These are phyloP conservation scores for Blastobotrys arbuscula DNA, from an alignment of 1,139 yeast genomes.

Conservation along the genomic window DNA sequence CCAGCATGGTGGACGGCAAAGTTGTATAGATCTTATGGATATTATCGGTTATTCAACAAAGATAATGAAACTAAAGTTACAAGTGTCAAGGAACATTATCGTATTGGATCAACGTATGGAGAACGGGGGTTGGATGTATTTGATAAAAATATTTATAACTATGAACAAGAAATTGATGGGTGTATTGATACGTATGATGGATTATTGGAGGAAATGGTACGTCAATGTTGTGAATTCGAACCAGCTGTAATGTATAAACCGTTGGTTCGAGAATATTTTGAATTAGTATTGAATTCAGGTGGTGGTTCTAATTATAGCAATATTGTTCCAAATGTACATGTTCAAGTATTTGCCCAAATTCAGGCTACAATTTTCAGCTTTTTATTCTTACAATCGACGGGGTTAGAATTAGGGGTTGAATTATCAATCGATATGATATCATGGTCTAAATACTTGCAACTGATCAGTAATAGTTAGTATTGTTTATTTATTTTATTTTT, in stretches of 20 bases:
- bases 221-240: constrained; percentile 7
- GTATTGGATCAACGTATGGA: constrained; percentile 2
- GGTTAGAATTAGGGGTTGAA: constrained; percentile 1
- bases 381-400: constrained; percentile 8
- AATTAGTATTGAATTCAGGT: not conserved
- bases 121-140: constrained; percentile 3
- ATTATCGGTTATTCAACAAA: constrained; percentile 4
- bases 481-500: no score
- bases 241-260: constrained; percentile 1
- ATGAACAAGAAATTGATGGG: constrained; percentile 9
- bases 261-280: constrained; percentile 6
- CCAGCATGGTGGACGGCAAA: constrained; percentile 14
- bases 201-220: constrained; percentile 8
- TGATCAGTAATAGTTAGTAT: no score
- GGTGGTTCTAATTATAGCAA: no score
- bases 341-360: constrained; percentile 12
- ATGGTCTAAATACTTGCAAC: not conserved
- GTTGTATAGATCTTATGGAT: constrained; percentile 16
- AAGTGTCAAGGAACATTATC: constrained; percentile 9
- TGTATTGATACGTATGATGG: constrained; percentile 1
- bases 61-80: not conserved
- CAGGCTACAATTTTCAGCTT: constrained; percentile 15
- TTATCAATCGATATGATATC: not conserved
- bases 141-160: constrained; percentile 2
- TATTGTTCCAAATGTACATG: not conserved